Base-by-base conservation (phyloP, 2,329 filamentous ascomycete genomes). In the Zymoseptoria pseudotritici region DNA sequence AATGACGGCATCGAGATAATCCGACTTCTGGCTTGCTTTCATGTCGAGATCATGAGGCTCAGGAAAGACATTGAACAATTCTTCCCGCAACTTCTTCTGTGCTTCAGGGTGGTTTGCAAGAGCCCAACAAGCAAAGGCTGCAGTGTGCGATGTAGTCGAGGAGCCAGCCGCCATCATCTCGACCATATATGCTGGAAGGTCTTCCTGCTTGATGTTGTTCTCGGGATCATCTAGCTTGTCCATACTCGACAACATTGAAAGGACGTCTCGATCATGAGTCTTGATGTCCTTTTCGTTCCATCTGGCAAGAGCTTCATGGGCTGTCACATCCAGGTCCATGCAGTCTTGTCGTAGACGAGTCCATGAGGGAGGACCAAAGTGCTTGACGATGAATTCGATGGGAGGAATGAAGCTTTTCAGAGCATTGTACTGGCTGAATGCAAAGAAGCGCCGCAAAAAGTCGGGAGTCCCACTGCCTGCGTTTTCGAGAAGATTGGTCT, bases 181-280 rank as follows among this genome's bases (percentile, higher is more conserved):
- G 22, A 65, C 63, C 63, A 65, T 63, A 52, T 63, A 65, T 10
- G 61, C 61, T 19, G 63, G 61, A 55, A 65, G 58, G 20, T 65
- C 56, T 22, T 61, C 55, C 31, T 54, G 21, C 50, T 60, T 60
- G 5, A 42, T 36, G 24, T 56, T 31, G 20, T 62, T 54, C 24
- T 56, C 58, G 17, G 58, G 52, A 8, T 22, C 49, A 22, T 62
- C 58, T 55, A 60, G 56, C 21, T 22, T 22, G 21, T 22, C 21
- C 21, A 22, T 22, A 17, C 49, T 53, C 19, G 13, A 31, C 50
- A 62, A 26, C 60, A 62, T 62, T 19, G 46, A 53, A 17, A 60
- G 22, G 24, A 62, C 60, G 21, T 62, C 60, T 19, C 55, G 26
- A 31, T 62, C 60, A 20, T 53, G 59, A 49, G 58, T 24, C 56